phyloP scores from a whole-genome alignment of 2,329 filamentous ascomycete genomes.

The Alternaria infectoria region DNA sequence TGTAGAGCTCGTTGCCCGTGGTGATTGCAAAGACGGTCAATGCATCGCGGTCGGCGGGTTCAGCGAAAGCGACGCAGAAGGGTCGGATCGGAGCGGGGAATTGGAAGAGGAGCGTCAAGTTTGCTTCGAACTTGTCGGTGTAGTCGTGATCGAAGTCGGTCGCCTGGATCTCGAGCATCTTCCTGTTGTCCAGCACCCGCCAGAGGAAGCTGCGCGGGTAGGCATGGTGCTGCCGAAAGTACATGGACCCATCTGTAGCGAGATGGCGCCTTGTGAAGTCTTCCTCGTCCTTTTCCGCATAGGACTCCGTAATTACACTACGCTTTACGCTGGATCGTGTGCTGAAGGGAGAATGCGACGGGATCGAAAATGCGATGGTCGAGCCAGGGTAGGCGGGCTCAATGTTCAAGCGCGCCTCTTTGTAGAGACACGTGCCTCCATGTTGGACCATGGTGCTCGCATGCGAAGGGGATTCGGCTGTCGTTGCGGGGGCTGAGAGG shows the following conservation, averaged over 20 bases:
- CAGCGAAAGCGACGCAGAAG: conserved; percentile 81
- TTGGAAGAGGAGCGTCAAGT: conserved; percentile 76
- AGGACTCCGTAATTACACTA: conserved; percentile 46
- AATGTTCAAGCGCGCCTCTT: conserved; percentile 84
- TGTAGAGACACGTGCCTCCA: conserved; percentile 73
- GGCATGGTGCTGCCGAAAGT: conserved; percentile 76
- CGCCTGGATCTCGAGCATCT: conserved; percentile 79
- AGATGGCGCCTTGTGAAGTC: conserved; percentile 75
- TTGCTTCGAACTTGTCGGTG: conserved; percentile 69
- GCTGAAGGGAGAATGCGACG: conserved; percentile 42
- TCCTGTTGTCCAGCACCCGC: conserved; percentile 82
- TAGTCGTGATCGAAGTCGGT: conserved; percentile 77
- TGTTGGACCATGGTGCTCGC: conserved; percentile 72
- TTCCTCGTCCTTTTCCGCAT: conserved; percentile 68
- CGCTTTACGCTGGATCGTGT: conserved; percentile 41
- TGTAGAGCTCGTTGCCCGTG: conserved; percentile 78
- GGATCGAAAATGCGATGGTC: conserved; percentile 67
- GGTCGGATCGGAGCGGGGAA: conserved; percentile 77
- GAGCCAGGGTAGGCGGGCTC: conserved; percentile 74
- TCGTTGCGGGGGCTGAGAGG: conserved; percentile 5
- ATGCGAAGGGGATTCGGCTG: conserved; percentile 49
- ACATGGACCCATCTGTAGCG: conserved; percentile 78
- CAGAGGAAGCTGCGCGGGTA: conserved; percentile 88
- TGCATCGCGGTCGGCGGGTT: conserved; percentile 77
- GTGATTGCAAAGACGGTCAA: conserved; percentile 82